Percentiles rank a stretch among this genome's conserved stretches.
Evolutionary conservation across 1,284 basidiomycete genomes (phyloP).

Genomic region (Tylopilus orsonianus): DNA sequence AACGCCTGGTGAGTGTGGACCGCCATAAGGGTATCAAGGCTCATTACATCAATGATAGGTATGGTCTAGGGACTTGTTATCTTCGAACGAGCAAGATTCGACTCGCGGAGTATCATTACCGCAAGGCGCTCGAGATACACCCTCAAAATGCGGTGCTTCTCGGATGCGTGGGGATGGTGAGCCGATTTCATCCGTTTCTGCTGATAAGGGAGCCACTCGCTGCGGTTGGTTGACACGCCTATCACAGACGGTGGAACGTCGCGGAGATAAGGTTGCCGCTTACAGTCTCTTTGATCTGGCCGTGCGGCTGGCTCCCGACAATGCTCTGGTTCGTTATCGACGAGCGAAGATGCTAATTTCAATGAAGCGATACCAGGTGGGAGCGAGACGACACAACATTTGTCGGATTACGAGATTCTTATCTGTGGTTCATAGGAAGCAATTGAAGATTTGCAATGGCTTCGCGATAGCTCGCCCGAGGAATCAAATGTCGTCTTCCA

Average conservation of each 20-base stretch:
- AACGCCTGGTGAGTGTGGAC: slow-evolving; percentile 80
- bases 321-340: slow-evolving; percentile 88
- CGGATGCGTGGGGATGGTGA: slow-evolving; percentile 87
- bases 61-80: slow-evolving; percentile 95
- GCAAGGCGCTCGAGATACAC: slow-evolving; percentile 86
- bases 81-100: slow-evolving; percentile 87
- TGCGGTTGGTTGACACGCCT: slow-evolving; percentile 19
- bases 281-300: slow-evolving; percentile 80
- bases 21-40: slow-evolving; percentile 16
- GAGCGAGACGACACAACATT: slow-evolving; percentile 14
- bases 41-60: slow-evolving; percentile 56
- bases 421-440: slow-evolving; percentile 58
- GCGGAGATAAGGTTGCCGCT: slow-evolving; percentile 71
- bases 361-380: slow-evolving; percentile 80
- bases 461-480: slow-evolving; percentile 81
- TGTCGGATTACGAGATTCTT: slow-evolving; percentile 25
- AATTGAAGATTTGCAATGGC: slow-evolving; percentile 73
- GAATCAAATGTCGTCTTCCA: slow-evolving; percentile 95
- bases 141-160: slow-evolving; percentile 87
- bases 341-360: slow-evolving; percentile 85
- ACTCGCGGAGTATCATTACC: slow-evolving; percentile 92
- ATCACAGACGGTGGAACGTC: slow-evolving; percentile 77
- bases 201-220: slow-evolving; percentile 24
- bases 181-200: slow-evolving; percentile 19
- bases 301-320: slow-evolving; percentile 72